Conservation (phyloP, 2,329 filamentous ascomycete species). For the Basipetospora chlamydospora region DNA sequence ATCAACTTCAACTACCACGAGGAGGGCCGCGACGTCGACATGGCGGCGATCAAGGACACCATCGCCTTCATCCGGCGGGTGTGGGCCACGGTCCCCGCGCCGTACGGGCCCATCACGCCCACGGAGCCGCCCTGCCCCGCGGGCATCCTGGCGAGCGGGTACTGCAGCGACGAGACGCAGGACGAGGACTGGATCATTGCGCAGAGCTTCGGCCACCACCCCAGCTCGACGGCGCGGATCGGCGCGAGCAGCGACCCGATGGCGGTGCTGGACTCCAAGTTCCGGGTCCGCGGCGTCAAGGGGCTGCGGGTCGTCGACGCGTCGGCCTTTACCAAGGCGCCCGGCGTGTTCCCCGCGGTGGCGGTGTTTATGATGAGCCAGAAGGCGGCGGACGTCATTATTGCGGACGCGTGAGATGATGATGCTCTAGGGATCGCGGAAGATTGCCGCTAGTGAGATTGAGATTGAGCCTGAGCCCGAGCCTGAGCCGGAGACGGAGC, state of each 20-base stretch:
- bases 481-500: too few relatives aligned
- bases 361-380: constrained; percentile 40
- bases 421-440: too few relatives aligned
- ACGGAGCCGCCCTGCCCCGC: constrained; percentile 9
- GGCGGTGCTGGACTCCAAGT: constrained; percentile 39
- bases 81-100: neutral
- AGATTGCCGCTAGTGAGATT: too few relatives aligned
- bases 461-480: too few relatives aligned
- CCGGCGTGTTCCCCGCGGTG: constrained; percentile 31
- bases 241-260: constrained; percentile 36
- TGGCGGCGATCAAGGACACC: constrained; percentile 41
- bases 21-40: constrained; percentile 29
- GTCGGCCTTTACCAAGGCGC: constrained; percentile 34
- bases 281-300: constrained; percentile 37
- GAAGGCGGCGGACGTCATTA: constrained; percentile 37
- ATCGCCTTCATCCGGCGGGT: constrained; percentile 31
- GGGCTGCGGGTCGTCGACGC: constrained; percentile 46
- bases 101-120: constrained; percentile 5
- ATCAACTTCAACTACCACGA: constrained; percentile 51
- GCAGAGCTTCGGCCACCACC: constrained; percentile 29
- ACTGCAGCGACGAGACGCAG: neutral
- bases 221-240: constrained; percentile 39
- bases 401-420: too few relatives aligned
- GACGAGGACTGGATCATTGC: constrained; percentile 1
- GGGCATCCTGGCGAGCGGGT: neutral